Conservation (phyloP, 495 filamentous ascomycete genomes). For the Penicillium waksmanii region DNA sequence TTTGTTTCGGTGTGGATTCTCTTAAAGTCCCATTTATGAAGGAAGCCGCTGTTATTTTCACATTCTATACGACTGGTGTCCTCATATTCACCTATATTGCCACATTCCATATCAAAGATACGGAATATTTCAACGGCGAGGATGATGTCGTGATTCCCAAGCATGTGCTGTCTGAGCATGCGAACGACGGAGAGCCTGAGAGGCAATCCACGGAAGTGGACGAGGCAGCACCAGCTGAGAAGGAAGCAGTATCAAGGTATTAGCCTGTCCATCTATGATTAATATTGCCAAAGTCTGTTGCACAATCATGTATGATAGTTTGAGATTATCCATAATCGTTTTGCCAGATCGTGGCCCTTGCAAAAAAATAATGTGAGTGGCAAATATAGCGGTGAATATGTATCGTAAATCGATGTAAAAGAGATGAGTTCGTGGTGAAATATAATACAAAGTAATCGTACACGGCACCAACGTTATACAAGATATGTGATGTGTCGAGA, state of each 20-base stretch:
- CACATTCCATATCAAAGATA: background rate
- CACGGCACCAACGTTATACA: slow-evolving; percentile 17
- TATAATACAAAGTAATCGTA: slow-evolving; percentile 28
- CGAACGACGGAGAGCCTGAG: background rate
- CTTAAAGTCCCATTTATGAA: background rate
- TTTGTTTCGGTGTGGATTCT: background rate
- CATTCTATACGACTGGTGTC: background rate
- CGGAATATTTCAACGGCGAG: background rate
- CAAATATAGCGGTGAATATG: no score
- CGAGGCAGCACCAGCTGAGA: background rate
- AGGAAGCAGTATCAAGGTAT: background rate
- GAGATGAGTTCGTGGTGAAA: slow-evolving; percentile 13
- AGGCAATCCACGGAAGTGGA: background rate
- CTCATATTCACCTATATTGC: background rate
- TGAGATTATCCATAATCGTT: no score
- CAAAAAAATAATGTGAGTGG: no score
- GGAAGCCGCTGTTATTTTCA: background rate
- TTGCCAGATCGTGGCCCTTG: no score
- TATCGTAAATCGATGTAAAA: slow-evolving; percentile 1
- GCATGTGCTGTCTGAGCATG: background rate
- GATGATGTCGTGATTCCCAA: background rate
- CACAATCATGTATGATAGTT: no score
- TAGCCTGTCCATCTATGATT: background rate
- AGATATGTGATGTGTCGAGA: slow-evolving; percentile 6
- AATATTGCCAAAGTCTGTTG: background rate